A percentile compares a stretch with the other conserved stretches of the same genome.
These are phyloP conservation scores for Annulohypoxylon nitens DNA, from an alignment of 495 filamentous ascomycete species.

Conservation along the genomic window DNA sequence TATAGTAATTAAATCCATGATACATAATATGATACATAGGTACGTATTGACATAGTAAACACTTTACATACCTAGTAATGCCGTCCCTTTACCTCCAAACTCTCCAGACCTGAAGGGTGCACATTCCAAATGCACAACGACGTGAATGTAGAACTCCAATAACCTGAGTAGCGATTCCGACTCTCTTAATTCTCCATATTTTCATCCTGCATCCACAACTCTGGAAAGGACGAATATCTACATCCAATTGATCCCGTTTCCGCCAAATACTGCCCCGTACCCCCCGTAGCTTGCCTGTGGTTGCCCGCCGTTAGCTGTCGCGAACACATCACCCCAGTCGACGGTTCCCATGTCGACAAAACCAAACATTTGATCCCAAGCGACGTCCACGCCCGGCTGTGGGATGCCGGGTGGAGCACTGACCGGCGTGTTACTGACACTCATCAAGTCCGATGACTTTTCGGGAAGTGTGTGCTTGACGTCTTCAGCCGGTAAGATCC, in stretches of 20 bases:
- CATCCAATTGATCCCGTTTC: slow-evolving; percentile 43
- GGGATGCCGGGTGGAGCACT: neutral
- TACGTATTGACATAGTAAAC: no score
- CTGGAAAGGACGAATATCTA: slow-evolving; percentile 10
- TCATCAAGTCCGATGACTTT: slow-evolving; percentile 18
- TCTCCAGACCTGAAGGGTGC: neutral
- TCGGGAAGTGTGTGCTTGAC: slow-evolving; percentile 28
- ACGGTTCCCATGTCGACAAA: slow-evolving; percentile 53
- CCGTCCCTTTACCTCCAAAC: neutral
- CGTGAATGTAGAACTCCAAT: slow-evolving; percentile 4
- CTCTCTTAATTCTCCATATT: neutral
- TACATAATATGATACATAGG: no score
- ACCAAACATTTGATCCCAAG: slow-evolving; percentile 55
- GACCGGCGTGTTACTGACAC: neutral
- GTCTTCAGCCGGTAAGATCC: slow-evolving; percentile 47
- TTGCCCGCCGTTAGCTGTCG: slow-evolving; percentile 26
- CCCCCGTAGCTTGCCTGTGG: slow-evolving; percentile 26
- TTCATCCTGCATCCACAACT: neutral
- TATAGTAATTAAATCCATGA: no score
- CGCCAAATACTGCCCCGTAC: slow-evolving; percentile 34
- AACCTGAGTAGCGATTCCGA: slow-evolving; percentile 15
- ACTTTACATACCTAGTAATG: neutral
- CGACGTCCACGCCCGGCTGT: slow-evolving; percentile 33
- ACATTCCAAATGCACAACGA: neutral
- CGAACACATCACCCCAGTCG: slow-evolving; percentile 62